These are phyloP conservation scores for Vigna reflexopilosa DNA, from an alignment of 306 rosid species.

Conservation along the genomic window DNA sequence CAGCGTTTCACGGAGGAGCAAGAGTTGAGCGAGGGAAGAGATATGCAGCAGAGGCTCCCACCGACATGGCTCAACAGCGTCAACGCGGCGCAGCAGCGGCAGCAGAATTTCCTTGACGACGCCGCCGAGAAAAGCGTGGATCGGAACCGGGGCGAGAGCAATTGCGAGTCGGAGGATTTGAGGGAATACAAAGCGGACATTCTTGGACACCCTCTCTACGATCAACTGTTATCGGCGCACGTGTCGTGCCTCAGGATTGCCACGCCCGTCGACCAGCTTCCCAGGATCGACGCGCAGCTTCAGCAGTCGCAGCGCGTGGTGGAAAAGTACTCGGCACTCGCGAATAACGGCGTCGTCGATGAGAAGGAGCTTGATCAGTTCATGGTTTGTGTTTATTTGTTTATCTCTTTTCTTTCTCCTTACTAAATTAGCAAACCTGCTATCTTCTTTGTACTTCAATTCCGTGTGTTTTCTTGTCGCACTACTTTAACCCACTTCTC, in stretches of 20 bases:
- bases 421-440: not conserved
- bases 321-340: slow-evolving; percentile 65
- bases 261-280: slow-evolving; percentile 92
- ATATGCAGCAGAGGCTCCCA: slow-evolving; percentile 46
- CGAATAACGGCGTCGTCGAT: slow-evolving; percentile 46
- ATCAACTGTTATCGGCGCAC: slow-evolving; percentile 83
- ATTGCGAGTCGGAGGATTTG: slow-evolving; percentile 47
- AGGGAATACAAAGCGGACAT: slow-evolving; percentile 70
- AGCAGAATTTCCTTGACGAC: slow-evolving; percentile 60
- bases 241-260: slow-evolving; percentile 91
- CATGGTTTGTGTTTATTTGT: slow-evolving; percentile 54
- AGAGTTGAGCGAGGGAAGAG: slow-evolving; percentile 36
- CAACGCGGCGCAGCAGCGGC: slow-evolving; percentile 5
- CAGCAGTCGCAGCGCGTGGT: slow-evolving; percentile 75
- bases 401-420: not conserved
- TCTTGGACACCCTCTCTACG: slow-evolving; percentile 86
- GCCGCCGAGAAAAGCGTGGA: slow-evolving; percentile 45
- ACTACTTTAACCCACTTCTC: not conserved
- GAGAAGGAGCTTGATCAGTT: slow-evolving; percentile 84
- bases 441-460: not conserved
- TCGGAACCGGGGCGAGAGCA: slow-evolving; percentile 41
- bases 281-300: slow-evolving; percentile 82
- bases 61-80: slow-evolving; percentile 60
- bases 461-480: not conserved
- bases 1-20: slow-evolving; percentile 65